Base-by-base conservation (phyloP, 192 early-diverging fungal genomes). In the Podila clonocystis region DNA sequence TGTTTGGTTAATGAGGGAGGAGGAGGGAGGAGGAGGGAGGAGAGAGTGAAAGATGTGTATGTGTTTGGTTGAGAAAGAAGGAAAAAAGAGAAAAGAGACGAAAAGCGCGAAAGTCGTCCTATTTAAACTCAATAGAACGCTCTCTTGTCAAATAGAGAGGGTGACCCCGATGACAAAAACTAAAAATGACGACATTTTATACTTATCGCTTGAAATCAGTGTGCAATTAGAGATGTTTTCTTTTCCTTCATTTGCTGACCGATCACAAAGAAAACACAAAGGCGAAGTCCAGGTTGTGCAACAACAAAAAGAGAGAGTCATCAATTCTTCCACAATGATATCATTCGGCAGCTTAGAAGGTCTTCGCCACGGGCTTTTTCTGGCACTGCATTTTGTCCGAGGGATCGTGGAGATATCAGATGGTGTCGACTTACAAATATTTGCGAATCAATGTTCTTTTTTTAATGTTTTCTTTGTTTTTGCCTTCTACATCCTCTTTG, bases 171-270 rank as follows among this genome's bases (percentile, higher is more conserved):
- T 45, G 8, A 36, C 17, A 52, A 22, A 22, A 52, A 20, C n/a
- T n/a, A 6, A 24, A 61, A 31, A 63, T 63, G 62, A 63, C 62
- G 62, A 29, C 62, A 63, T 63, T 34, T 19, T 29, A 1, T 19
- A 11, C 12, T 33, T 60, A n/a, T n/a, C n/a, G n/a, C n/a, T 60
- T 31, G 11, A 28, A 60, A 60, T 22, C 29, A 17, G 20, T 36
- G 31, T 36, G 30, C 33, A 63, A 63, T 38, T 63, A 45, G 13
- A 45, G 15, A 45, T 15, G 17, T 59, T 15, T 62, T 34, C 11
- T 62, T 9, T 5, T 31, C 15, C 19, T 41, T 34, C 20, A 24
- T 9, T 63, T 63, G 62, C 62, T 63, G 62, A 63, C 62, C 34
- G 62, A 63, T 63, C 34, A 34, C 31, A 15, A 31, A 8, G 5